Evolutionary conservation across 148 eudicot genomes (phyloP).

Genomic region (Chenopodium suecicum): DNA sequence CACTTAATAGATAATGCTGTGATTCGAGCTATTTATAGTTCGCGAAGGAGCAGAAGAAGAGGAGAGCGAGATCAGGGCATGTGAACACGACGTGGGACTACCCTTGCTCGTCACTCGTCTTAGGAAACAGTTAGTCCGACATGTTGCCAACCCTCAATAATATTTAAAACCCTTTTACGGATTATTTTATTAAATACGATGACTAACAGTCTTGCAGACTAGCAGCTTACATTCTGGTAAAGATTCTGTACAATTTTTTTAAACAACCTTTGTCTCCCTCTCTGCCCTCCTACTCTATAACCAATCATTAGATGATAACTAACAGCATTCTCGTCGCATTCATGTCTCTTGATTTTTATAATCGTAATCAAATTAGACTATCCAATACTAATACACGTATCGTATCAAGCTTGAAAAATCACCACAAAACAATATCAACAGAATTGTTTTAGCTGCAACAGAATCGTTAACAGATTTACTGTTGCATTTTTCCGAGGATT

Average conservation of each 20-base stretch:
- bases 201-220: neutral
- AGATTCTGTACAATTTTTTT: neutral
- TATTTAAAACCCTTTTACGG: neutral
- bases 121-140: conserved; percentile 21
- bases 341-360: neutral
- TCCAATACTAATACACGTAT: neutral
- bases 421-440: neutral
- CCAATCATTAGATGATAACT: conserved; percentile 24
- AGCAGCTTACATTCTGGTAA: neutral
- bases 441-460: conserved; percentile 1
- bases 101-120: neutral
- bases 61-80: neutral
- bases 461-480: conserved; percentile 16
- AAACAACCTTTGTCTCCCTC: neutral
- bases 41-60: neutral
- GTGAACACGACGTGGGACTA: conserved; percentile 25
- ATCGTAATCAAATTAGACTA: neutral
- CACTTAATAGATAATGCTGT: neutral
- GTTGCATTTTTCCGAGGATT: conserved; percentile 5
- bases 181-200: neutral
- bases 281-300: neutral
- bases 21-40: neutral
- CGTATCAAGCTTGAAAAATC: neutral
- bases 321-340: conserved; percentile 9
- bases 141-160: conserved; percentile 17